Base-by-base conservation (phyloP, 1,139 yeast genomes). In the Pichia sp. region DNA sequence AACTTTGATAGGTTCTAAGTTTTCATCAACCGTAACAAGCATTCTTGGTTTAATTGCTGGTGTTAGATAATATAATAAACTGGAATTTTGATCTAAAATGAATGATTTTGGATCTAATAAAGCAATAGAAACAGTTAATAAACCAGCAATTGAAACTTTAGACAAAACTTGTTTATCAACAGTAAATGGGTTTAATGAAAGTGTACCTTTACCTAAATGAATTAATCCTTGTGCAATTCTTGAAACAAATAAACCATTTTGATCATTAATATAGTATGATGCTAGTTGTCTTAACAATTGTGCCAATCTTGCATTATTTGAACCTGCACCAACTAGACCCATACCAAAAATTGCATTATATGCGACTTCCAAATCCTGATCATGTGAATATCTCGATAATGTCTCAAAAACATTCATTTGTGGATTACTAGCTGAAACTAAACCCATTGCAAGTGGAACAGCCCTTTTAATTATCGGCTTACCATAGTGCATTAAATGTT, bases 251-350 rank as follows among this genome's bases (percentile, higher is more conserved):
- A 92, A 69, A 11, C 95, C 82, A 62, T 92, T 95, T 39, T 95
- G 82, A 46, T 94, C 95, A 60, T 92, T 86, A 49, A 86, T 77
- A 63, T 94, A 94, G 66, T 94, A 94, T 45, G 87, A 81, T 2
- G 98, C 97, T 59, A 94, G 75, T 66, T 92, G 97, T 65, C 98
- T 80, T 60, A 94, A 75, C 54, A 94, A 73, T 69, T 92, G 98
- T 2, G 97, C 97, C 55, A 94, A 74, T 70, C 99, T 84, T 8
- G 99, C 98, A 63, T 94, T 94, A 67, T 92, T 90, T 34, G 98
- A 94, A 68, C 99, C 99, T 28, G 97, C 94, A 61, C 98, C 98
- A 55, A 92, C 96, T 53, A 94, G 69, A 48, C 99, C 98, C 98
- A 94, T 90, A 37, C 96, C 82, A 61, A 87, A 90, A 51, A 92